Percentiles rank a stretch among this genome's conserved stretches.
Conservation (phyloP, 2,329 filamentous ascomycete species). For the Diaporthe sp. region DNA sequence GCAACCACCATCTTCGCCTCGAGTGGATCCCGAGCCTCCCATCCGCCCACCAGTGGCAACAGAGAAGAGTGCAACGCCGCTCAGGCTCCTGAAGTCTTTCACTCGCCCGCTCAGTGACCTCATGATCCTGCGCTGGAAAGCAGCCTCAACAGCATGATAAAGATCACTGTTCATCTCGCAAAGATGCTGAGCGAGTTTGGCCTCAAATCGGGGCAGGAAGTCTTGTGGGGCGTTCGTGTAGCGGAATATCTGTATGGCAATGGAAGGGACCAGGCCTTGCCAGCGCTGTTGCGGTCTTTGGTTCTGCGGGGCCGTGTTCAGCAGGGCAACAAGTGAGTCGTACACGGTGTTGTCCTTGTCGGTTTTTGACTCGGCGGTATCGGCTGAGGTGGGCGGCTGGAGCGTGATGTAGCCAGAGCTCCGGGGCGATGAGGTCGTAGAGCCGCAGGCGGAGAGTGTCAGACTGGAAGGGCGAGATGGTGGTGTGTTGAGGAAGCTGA, state of each 20-base stretch:
- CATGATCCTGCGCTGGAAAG: conserved; percentile 65
- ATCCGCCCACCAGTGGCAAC: conserved; percentile 67
- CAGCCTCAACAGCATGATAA: conserved; percentile 64
- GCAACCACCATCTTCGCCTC: conserved; percentile 49
- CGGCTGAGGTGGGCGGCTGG: conserved; percentile 48
- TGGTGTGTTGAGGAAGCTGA: conserved; percentile 61
- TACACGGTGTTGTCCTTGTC: conserved; percentile 61
- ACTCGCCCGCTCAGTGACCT: conserved; percentile 64
- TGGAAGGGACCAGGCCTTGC: conserved; percentile 65
- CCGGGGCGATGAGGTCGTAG: conserved; percentile 66
- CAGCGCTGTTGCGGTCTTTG: conserved; percentile 62
- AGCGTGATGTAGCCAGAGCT: conserved; percentile 59
- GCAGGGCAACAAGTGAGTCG: conserved; percentile 66
- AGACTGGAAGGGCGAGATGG: conserved; percentile 67
- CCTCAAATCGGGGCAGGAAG: conserved; percentile 63
- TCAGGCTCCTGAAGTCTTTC: conserved; percentile 66
- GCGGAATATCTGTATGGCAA: conserved; percentile 73
- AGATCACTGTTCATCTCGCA: conserved; percentile 58
- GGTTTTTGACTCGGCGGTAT: conserved; percentile 35
- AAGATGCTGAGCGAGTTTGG: conserved; percentile 62
- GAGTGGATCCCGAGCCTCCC: conserved; percentile 51
- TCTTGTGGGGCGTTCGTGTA: conserved; percentile 65
- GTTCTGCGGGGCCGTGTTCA: conserved; percentile 64
- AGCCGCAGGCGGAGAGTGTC: conserved; percentile 64
- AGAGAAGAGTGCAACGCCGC: conserved; percentile 68